phyloP scores from a whole-genome alignment of 768 basidiomycete species.

The Rhodosporidiobolus sp. region DNA sequence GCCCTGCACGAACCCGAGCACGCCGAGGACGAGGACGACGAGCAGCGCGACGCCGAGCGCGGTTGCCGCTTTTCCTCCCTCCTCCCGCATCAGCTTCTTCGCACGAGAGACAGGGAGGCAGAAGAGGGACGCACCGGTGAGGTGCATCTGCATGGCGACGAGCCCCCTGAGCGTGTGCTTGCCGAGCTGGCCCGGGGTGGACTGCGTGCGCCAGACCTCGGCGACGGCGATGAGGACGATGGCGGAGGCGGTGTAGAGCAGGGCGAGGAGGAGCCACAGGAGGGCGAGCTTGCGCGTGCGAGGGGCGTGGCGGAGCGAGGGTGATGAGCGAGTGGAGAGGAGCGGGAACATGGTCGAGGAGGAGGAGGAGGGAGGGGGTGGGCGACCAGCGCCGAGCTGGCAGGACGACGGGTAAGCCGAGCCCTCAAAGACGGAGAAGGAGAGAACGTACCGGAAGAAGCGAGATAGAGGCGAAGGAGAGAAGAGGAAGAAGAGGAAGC shows the following conservation, averaged over 20 bases:
- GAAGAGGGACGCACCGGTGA: not conserved
- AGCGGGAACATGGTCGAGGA: no score
- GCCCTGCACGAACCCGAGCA: slow-evolving; percentile 5
- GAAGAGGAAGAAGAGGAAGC: no score
- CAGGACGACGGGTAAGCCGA: no score
- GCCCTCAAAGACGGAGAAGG: no score
- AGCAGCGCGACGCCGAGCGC: not conserved
- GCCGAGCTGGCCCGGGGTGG: not conserved
- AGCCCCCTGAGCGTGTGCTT: not conserved
- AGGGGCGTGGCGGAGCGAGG: not conserved
- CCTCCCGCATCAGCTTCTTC: not conserved
- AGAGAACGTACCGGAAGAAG: no score
- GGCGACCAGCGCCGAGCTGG: no score
- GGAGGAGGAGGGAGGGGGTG: no score
- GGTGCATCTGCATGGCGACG: not conserved
- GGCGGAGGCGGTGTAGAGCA: slow-evolving; percentile 6
- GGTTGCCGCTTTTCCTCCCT: not conserved
- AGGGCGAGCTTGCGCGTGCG: slow-evolving; percentile 1
- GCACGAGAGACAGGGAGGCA: no score
- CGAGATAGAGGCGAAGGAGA: no score
- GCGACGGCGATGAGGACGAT: slow-evolving; percentile 10
- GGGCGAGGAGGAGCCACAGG: not conserved
- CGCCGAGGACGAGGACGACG: not conserved
- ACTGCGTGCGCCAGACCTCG: not conserved
- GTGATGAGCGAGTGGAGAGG: not conserved